Percentiles rank a stretch among this genome's conserved stretches.
Conservation (phyloP, 192 early-diverging fungal species). For the Podila horticola region DNA sequence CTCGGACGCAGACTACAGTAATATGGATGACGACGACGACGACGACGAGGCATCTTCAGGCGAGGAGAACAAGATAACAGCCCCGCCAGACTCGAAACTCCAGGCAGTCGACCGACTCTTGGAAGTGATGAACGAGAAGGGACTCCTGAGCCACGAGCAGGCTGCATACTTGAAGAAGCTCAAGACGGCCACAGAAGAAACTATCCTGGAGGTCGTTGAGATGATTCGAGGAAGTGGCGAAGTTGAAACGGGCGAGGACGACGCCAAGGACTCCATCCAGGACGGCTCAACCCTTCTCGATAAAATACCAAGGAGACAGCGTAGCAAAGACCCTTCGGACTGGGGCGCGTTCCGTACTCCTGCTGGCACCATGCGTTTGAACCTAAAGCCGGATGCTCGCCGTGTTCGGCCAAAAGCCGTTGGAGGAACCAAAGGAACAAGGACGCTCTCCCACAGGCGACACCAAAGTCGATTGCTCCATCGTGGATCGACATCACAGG, state of each 20-base stretch:
- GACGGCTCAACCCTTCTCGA: not conserved
- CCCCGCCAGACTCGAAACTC: not conserved
- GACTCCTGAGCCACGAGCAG: constrained; percentile 3
- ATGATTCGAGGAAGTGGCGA: not conserved
- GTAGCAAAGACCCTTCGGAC: not conserved
- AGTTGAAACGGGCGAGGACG: not conserved
- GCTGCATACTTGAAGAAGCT: not conserved
- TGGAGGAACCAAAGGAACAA: not conserved
- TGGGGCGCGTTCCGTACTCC: not conserved
- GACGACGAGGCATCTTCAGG: not conserved
- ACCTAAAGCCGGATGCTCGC: not conserved
- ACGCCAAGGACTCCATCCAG: not conserved
- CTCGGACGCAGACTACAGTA: constrained; percentile 20
- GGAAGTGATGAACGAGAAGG: not conserved
- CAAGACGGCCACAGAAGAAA: not conserved
- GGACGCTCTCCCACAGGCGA: not conserved
- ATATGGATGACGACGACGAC: constrained; percentile 5
- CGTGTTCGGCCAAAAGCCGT: not conserved
- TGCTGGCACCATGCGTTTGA: not conserved
- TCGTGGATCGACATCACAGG: not conserved
- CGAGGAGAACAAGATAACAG: not conserved
- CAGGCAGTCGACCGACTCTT: not conserved
- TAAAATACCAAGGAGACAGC: not conserved
- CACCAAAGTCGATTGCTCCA: not conserved
- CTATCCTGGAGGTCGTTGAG: not conserved